These are phyloP conservation scores for Cladophialophora yegresii DNA, from an alignment of 2,329 filamentous ascomycete species.

Conservation along the genomic window DNA sequence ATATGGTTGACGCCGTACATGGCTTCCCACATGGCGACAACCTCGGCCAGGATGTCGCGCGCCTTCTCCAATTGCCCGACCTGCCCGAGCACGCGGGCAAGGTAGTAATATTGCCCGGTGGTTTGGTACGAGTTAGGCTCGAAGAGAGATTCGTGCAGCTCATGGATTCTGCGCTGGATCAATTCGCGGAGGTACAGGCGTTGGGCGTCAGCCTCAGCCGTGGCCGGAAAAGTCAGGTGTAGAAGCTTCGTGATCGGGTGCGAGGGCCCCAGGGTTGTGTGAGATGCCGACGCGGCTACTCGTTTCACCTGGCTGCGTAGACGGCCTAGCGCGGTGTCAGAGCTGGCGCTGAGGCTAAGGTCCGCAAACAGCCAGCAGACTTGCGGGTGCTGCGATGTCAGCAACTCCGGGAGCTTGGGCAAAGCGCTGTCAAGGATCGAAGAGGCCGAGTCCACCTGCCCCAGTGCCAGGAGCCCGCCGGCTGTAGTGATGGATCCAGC, in stretches of 20 bases:
- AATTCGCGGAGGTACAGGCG: slow-evolving; percentile 17
- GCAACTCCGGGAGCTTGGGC: slow-evolving; percentile 10
- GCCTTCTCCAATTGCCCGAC: slow-evolving; percentile 15
- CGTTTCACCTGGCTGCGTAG: slow-evolving; percentile 19
- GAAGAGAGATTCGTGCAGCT: slow-evolving; percentile 20
- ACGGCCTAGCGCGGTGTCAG: slow-evolving; percentile 14
- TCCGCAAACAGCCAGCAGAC: slow-evolving; percentile 22
- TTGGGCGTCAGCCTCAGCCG: background rate
- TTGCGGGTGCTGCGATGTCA: slow-evolving; percentile 18
- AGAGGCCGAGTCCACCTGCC: slow-evolving; percentile 21
- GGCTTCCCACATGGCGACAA: slow-evolving; percentile 12
- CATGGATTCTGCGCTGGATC: slow-evolving; percentile 20
- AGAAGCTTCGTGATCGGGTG: slow-evolving; percentile 25
- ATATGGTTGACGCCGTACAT: slow-evolving; percentile 13
- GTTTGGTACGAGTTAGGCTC: slow-evolving; percentile 9
- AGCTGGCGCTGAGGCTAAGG: slow-evolving; percentile 16
- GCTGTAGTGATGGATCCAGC: slow-evolving; percentile 21
- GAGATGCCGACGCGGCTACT: slow-evolving; percentile 11
- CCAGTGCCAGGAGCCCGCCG: slow-evolving; percentile 16
- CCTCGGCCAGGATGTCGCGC: slow-evolving; percentile 2
- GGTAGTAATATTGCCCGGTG: slow-evolving; percentile 20
- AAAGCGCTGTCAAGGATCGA: slow-evolving; percentile 9
- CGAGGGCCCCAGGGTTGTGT: slow-evolving; percentile 8
- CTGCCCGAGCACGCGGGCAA: slow-evolving; percentile 20
- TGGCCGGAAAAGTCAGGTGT: slow-evolving; percentile 2